phyloP scores from a whole-genome alignment of 352 stramenopile species.

The Globisporangium spinosum region DNA sequence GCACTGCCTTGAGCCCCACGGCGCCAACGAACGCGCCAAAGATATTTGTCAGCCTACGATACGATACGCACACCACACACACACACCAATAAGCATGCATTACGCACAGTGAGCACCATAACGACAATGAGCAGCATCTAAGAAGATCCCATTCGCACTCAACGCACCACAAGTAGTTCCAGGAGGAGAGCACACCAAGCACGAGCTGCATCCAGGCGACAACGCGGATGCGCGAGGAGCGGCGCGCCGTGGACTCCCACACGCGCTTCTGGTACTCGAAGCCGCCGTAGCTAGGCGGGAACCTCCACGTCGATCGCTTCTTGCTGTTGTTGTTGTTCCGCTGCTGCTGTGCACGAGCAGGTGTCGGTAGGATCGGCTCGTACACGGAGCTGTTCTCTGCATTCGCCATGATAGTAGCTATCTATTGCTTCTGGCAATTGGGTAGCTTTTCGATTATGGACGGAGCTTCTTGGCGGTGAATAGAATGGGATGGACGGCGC shows the following conservation, averaged over 20 bases:
- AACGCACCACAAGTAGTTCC: constrained; percentile 69
- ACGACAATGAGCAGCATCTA: neutral
- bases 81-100: neutral
- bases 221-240: constrained; percentile 63
- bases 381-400: constrained; percentile 7
- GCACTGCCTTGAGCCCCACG: constrained; percentile 64
- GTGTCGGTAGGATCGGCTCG: constrained; percentile 14
- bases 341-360: neutral
- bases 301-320: neutral
- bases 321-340: neutral
- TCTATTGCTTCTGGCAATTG: neutral
- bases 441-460: neutral
- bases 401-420: neutral
- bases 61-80: neutral
- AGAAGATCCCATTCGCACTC: neutral
- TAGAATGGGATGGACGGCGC: neutral
- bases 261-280: constrained; percentile 79
- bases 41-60: constrained; percentile 53
- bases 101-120: neutral
- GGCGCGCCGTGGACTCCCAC: constrained; percentile 56
- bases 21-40: constrained; percentile 68
- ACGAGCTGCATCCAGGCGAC: constrained; percentile 60
- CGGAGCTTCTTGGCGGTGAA: neutral
- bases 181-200: constrained; percentile 49
- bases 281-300: constrained; percentile 40